Percentiles rank a stretch among this genome's conserved stretches.
Conservation (phyloP, 306 rosid genomes). For the Sophora flavescens region DNA sequence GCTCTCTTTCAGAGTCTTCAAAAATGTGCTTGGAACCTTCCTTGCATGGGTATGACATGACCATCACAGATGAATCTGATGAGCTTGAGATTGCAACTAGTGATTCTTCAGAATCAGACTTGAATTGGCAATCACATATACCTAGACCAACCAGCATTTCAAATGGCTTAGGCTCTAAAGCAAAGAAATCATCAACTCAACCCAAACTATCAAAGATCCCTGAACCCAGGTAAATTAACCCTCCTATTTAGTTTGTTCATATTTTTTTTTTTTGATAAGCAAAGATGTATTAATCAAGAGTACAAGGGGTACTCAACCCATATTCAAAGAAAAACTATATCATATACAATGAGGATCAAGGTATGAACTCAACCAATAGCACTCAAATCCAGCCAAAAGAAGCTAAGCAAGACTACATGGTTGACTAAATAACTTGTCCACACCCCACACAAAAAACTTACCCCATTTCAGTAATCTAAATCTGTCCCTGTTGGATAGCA, state of each 20-base stretch:
- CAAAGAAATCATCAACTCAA: constrained; percentile 55
- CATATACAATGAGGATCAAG: too few species aligned
- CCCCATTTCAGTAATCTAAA: too few species aligned
- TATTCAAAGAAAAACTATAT: too few species aligned
- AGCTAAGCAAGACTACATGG: too few species aligned
- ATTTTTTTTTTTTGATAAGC: too few species aligned
- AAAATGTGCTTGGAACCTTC: constrained; percentile 51
- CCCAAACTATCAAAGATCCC: constrained; percentile 55
- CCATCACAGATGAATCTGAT: constrained; percentile 70
- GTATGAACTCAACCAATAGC: too few species aligned
- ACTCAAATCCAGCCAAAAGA: too few species aligned
- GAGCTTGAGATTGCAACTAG: constrained; percentile 79
- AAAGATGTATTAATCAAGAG: too few species aligned
- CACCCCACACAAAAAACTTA: too few species aligned
- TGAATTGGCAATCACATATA: constrained; percentile 63
- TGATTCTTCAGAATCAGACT: constrained; percentile 87
- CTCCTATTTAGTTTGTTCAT: not conserved
- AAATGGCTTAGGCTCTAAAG: constrained; percentile 54
- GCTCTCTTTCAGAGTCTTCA: constrained; percentile 54
- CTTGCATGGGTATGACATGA: constrained; percentile 50
- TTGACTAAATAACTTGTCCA: too few species aligned
- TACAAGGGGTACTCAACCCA: too few species aligned
- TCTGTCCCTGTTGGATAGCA: too few species aligned
- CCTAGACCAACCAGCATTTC: constrained; percentile 57
- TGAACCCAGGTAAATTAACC: constrained; percentile 61